Percentiles rank a stretch among this genome's conserved stretches.
Evolutionary conservation across 345 rosid species (phyloP).

Genomic region (Populus ilicifolia): DNA sequence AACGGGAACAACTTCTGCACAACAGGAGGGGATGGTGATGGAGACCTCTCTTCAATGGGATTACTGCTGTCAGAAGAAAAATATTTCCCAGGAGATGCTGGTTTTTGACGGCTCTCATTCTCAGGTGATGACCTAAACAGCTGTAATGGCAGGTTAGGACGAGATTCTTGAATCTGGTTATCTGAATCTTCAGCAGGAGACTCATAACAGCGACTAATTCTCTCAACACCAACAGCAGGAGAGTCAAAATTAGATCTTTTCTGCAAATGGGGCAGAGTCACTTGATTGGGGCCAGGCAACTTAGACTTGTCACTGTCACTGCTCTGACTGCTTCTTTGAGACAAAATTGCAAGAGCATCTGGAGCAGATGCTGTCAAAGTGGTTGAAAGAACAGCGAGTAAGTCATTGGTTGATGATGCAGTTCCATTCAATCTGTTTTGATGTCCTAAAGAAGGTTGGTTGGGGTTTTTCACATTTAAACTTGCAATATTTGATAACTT

Average conservation of each 20-base stretch:
- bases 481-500: slow-evolving; percentile 50
- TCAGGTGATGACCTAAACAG: slow-evolving; percentile 76
- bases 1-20: slow-evolving; percentile 72
- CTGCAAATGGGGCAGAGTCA: slow-evolving; percentile 32
- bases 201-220: slow-evolving; percentile 64
- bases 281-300: slow-evolving; percentile 40
- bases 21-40: slow-evolving; percentile 66
- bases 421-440: slow-evolving; percentile 44
- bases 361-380: slow-evolving; percentile 61
- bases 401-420: slow-evolving; percentile 58
- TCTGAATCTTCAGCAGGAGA: slow-evolving; percentile 75
- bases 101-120: slow-evolving; percentile 59
- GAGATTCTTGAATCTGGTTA: slow-evolving; percentile 51
- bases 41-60: slow-evolving; percentile 69
- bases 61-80: slow-evolving; percentile 91
- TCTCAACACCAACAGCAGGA: slow-evolving; percentile 52
- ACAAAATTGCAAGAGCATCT: slow-evolving; percentile 47
- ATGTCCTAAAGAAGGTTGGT: slow-evolving; percentile 33
- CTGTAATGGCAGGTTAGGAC: slow-evolving; percentile 64
- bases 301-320: slow-evolving; percentile 60
- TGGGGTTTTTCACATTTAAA: slow-evolving; percentile 43
- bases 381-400: slow-evolving; percentile 68
- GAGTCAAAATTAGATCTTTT: slow-evolving; percentile 42
- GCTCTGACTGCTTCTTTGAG: slow-evolving; percentile 60
- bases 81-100: slow-evolving; percentile 67